These are phyloP conservation scores for Cyberlindnera saturnus DNA, from an alignment of 805 yeast species.

Conservation along the genomic window DNA sequence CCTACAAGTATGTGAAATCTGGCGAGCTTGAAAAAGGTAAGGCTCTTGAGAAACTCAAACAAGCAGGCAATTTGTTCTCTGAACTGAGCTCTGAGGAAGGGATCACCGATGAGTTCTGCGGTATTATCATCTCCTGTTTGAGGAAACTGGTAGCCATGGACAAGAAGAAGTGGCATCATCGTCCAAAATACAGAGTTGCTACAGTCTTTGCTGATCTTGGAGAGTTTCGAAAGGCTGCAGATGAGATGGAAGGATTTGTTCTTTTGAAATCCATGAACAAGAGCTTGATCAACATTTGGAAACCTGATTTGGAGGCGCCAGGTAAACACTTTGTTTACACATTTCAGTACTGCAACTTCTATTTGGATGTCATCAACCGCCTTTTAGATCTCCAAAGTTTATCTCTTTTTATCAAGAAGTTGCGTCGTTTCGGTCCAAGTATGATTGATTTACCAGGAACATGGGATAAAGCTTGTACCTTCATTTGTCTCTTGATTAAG, in stretches of 20 bases:
- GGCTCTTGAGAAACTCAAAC: conserved; percentile 36
- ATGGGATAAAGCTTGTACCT: conserved; percentile 59
- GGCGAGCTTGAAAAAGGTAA: conserved; percentile 29
- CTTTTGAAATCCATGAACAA: conserved; percentile 63
- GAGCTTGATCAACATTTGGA: conserved; percentile 82
- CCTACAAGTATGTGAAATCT: conserved; percentile 47
- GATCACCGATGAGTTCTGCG: conserved; percentile 14
- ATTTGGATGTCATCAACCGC: conserved; percentile 46
- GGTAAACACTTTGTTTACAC: conserved; percentile 88
- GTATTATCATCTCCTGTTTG: conserved; percentile 42
- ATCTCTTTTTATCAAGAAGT: conserved; percentile 56
- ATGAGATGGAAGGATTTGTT: conserved; percentile 58
- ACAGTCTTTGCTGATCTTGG: conserved; percentile 46
- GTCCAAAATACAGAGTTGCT: conserved; percentile 71
- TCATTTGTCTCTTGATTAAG: conserved; percentile 47
- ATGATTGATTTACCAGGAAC: conserved; percentile 59
- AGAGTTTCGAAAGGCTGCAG: conserved; percentile 48
- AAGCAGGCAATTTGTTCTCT: conserved; percentile 22
- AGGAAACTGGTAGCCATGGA: conserved; percentile 49
- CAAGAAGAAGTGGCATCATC: conserved; percentile 88
- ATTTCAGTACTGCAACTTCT: conserved; percentile 60
- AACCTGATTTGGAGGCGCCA: conserved; percentile 84
- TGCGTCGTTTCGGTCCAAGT: conserved; percentile 73
- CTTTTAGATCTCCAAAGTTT: conserved; percentile 55
- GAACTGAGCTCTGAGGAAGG: conserved; percentile 16